phyloP scores from a whole-genome alignment of 2,329 filamentous ascomycete genomes.

The Mariannaea sp. region DNA sequence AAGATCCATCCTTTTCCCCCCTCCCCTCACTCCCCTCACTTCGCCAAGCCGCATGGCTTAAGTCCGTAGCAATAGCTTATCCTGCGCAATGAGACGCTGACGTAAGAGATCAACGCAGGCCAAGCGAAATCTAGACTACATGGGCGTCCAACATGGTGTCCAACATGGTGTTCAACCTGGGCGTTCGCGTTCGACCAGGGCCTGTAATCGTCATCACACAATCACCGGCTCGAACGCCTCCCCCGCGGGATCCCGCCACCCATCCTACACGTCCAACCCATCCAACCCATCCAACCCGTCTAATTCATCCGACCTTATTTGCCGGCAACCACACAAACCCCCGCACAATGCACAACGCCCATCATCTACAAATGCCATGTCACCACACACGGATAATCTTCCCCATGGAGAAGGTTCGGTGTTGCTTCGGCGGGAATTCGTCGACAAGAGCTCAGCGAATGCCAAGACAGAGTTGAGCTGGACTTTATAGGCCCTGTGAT shows the following conservation, averaged over 20 bases:
- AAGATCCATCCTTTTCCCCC: too few species aligned
- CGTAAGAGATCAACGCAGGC: not conserved
- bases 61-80: slow-evolving; percentile 2
- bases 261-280: not conserved
- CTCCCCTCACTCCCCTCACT: too few species aligned
- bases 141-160: too few species aligned
- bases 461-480: not conserved
- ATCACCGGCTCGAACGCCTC: not conserved
- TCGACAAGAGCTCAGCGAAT: not conserved
- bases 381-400: slow-evolving; percentile 19
- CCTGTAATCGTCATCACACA: too few species aligned
- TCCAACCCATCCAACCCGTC: not conserved
- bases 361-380: slow-evolving; percentile 9
- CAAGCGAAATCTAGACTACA: too few species aligned
- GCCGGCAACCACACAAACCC: slow-evolving; percentile 27
- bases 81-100: not conserved
- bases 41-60: not conserved
- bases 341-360: slow-evolving; percentile 23
- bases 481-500: slow-evolving; percentile 16
- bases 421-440: slow-evolving; percentile 22
- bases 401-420: slow-evolving; percentile 14
- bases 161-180: too few species aligned
- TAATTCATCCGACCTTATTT: slow-evolving; percentile 13
- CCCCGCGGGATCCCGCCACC: too few species aligned
- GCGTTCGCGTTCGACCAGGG: too few species aligned